Percentiles rank a stretch among this genome's conserved stretches.
These are phyloP conservation scores for Berkeleyomyces rouxiae DNA, from an alignment of 2,329 filamentous ascomycete species.

Conservation along the genomic window DNA sequence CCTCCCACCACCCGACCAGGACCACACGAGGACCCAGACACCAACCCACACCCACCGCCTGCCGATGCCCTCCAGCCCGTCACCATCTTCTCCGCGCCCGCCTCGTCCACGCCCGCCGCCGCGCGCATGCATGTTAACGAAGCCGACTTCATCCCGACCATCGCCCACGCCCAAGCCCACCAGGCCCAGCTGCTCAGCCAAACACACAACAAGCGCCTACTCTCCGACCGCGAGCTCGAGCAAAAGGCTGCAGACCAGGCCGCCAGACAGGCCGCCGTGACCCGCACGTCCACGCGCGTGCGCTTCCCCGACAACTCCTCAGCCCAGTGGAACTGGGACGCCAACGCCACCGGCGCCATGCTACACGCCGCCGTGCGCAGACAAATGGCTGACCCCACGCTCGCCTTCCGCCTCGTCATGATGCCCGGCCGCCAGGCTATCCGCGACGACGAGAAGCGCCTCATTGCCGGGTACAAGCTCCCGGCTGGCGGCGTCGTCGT, in stretches of 20 bases:
- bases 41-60: constrained; percentile 9
- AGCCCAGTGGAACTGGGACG: constrained; percentile 54
- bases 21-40: constrained; percentile 14
- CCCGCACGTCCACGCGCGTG: constrained; percentile 57
- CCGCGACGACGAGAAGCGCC: constrained; percentile 29
- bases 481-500: constrained; percentile 43
- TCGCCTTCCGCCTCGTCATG: constrained; percentile 57
- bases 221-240: constrained; percentile 67
- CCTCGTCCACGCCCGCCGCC: constrained; percentile 56
- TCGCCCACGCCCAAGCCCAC: constrained; percentile 59
- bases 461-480: constrained; percentile 62
- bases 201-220: constrained; percentile 58
- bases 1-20: background rate
- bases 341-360: constrained; percentile 48
- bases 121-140: constrained; percentile 50
- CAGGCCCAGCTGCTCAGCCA: constrained; percentile 48
- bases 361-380: constrained; percentile 60
- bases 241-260: constrained; percentile 49
- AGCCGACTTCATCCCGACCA: constrained; percentile 57
- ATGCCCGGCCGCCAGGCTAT: constrained; percentile 36
- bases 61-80: constrained; percentile 34
- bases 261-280: constrained; percentile 48
- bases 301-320: constrained; percentile 78
- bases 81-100: constrained; percentile 62
- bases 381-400: constrained; percentile 47